Percentiles rank a stretch among this genome's conserved stretches.
Conservation (phyloP, 768 basidiomycete genomes). For the Lactifluus hygrophoroides region DNA sequence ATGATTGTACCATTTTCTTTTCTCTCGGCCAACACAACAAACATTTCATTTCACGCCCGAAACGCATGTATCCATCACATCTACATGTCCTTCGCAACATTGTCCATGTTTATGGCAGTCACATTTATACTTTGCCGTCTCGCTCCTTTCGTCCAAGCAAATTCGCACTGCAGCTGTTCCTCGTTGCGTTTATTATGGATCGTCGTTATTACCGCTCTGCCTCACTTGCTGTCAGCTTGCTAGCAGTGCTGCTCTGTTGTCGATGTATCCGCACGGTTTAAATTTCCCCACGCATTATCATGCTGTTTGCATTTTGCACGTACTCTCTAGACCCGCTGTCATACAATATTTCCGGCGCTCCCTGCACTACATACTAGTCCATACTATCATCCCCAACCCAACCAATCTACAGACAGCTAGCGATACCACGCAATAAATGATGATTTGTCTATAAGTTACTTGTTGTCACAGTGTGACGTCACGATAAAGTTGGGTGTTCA, state of each 20-base stretch:
- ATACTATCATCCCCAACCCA: not conserved
- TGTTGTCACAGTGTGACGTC: slow-evolving; percentile 1
- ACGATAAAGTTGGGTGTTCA: no score
- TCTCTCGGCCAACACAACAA: not conserved
- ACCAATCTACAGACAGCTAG: slow-evolving; percentile 10
- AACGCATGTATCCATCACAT: slow-evolving; percentile 12
- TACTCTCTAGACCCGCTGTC: slow-evolving; percentile 3
- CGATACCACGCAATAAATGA: slow-evolving; percentile 28
- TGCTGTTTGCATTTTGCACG: slow-evolving; percentile 9
- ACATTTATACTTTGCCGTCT: not conserved
- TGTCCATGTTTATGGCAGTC: slow-evolving; percentile 14
- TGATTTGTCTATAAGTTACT: slow-evolving; percentile 2
- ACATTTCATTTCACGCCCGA: not conserved
- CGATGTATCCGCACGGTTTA: not conserved
- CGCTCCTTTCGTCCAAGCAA: not conserved
- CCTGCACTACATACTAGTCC: slow-evolving; percentile 14
- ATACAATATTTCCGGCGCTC: slow-evolving; percentile 4
- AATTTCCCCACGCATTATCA: not conserved
- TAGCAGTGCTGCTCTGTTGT: slow-evolving; percentile 12
- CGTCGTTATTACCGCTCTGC: slow-evolving; percentile 7
- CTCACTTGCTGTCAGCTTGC: slow-evolving; percentile 5
- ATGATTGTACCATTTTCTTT: slow-evolving; percentile 13
- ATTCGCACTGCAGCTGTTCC: slow-evolving; percentile 7
- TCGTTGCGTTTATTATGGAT: not conserved
- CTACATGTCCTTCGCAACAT: slow-evolving; percentile 7